phyloP scores from a whole-genome alignment of 352 stramenopile species.

The Phytophthora cactorum region DNA sequence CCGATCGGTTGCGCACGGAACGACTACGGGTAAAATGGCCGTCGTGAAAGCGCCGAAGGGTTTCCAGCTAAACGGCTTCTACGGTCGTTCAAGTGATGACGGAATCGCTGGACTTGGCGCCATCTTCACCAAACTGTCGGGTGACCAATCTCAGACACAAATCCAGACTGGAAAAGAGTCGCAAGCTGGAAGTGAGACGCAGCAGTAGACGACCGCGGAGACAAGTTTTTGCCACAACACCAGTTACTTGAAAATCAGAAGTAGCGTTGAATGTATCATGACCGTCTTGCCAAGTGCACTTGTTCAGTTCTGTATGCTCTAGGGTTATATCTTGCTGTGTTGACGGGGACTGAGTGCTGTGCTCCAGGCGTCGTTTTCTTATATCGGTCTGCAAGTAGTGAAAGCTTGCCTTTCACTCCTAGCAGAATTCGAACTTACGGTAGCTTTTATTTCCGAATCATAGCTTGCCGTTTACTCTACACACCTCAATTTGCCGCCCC shows the following conservation, averaged over 20 bases:
- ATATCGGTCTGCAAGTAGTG: no score
- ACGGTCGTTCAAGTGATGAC: conserved; percentile 46
- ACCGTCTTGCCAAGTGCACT: no score
- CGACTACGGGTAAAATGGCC: conserved; percentile 37
- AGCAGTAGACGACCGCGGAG: conserved; percentile 4
- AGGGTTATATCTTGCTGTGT: no score
- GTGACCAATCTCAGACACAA: conserved; percentile 18
- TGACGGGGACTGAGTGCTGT: no score
- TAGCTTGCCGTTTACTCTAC: no score
- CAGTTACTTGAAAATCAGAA: neutral
- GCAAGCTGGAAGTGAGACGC: conserved; percentile 8
- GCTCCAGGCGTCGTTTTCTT: no score
- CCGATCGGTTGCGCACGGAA: conserved; percentile 32
- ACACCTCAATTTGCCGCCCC: no score
- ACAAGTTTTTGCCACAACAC: neutral
- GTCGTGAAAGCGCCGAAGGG: conserved; percentile 44
- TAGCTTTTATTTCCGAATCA: no score
- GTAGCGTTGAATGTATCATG: neutral
- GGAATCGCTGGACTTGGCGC: conserved; percentile 44
- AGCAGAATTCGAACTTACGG: no score
- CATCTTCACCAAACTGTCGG: conserved; percentile 25
- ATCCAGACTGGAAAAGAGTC: conserved; percentile 9
- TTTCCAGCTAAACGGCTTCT: conserved; percentile 58
- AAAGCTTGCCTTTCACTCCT: no score
- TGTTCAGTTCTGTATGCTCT: no score